Evolutionary conservation across 805 yeast genomes (phyloP).

Genomic region (Candida ipomoeae): DNA sequence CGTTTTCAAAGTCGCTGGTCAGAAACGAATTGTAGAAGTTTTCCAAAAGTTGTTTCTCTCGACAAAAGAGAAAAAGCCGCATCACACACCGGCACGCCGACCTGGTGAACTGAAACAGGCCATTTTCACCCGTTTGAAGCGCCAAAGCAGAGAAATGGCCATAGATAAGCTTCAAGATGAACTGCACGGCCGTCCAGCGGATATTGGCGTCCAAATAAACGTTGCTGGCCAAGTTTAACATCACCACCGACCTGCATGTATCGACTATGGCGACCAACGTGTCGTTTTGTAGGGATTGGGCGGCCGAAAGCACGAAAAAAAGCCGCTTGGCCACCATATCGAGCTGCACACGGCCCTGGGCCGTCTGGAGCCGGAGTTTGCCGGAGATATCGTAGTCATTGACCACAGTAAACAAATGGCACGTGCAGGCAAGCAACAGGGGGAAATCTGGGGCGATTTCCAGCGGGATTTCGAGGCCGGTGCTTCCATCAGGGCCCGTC

Average conservation of each 20-base stretch:
- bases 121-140: background rate
- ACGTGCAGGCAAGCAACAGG: slow-evolving; percentile 13
- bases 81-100: slow-evolving; percentile 23
- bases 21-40: slow-evolving; percentile 21
- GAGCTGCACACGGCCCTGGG: slow-evolving; percentile 23
- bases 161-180: slow-evolving; percentile 24
- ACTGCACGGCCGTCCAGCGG: slow-evolving; percentile 24
- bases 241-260: slow-evolving; percentile 27
- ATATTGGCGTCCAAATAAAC: slow-evolving; percentile 22
- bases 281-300: background rate
- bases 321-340: slow-evolving; percentile 29
- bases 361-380: slow-evolving; percentile 24
- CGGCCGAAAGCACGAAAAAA: slow-evolving; percentile 25
- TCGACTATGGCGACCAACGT: slow-evolving; percentile 9
- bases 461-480: background rate
- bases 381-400: slow-evolving; percentile 33
- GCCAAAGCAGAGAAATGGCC: slow-evolving; percentile 14
- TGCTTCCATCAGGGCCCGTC: background rate
- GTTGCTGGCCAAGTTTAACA: slow-evolving; percentile 30
- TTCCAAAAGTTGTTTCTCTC: slow-evolving; percentile 16
- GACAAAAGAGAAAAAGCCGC: slow-evolving; percentile 23
- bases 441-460: background rate
- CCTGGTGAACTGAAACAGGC: slow-evolving; percentile 10
- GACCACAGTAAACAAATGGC: slow-evolving; percentile 33
- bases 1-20: background rate